Evolutionary conservation across 2,329 filamentous ascomycete genomes (phyloP).

Genomic region (Colletotrichum truncatum): DNA sequence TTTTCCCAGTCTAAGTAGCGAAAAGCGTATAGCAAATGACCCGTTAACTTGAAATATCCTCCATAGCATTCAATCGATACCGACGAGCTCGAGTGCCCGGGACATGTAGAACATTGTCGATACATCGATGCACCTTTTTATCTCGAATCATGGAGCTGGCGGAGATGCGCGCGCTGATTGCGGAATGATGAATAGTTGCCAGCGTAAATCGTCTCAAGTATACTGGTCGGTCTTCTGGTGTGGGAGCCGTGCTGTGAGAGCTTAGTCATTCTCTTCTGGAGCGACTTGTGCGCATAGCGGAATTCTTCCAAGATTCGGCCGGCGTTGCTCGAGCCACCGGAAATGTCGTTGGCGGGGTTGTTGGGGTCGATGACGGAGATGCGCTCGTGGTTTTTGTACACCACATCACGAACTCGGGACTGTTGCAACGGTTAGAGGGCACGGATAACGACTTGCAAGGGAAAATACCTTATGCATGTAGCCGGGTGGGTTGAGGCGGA

Average conservation of each 20-base stretch:
- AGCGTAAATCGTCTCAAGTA: conserved; percentile 77
- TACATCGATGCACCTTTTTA: conserved; percentile 7
- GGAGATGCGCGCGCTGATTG: conserved; percentile 72
- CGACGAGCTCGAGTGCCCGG: neutral
- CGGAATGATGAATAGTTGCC: conserved; percentile 83
- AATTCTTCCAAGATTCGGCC: conserved; percentile 75
- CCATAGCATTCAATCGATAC: neutral
- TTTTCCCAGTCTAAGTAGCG: conserved; percentile 10
- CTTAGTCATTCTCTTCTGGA: conserved; percentile 67
- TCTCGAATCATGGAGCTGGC: conserved; percentile 54
- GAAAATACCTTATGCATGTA: conserved; percentile 77
- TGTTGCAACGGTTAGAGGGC: neutral
- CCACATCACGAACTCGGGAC: conserved; percentile 39
- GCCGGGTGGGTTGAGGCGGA: conserved; percentile 78
- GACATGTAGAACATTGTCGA: neutral
- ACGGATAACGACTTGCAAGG: no score
- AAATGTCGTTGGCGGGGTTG: conserved; percentile 84
- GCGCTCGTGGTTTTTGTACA: conserved; percentile 70
- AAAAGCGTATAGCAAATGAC: conserved; percentile 5
- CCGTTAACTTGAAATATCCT: conserved; percentile 5
- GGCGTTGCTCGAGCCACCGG: conserved; percentile 83
- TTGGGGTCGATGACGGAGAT: conserved; percentile 95
- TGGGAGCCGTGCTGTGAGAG: conserved; percentile 47
- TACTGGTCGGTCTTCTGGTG: conserved; percentile 52
- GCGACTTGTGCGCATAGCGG: conserved; percentile 64